Evolutionary conservation across 2,329 filamentous ascomycete genomes (phyloP), one percentile per base, ranked within the genome.

Genomic region (Cryphonectria nitschkei): DNA sequence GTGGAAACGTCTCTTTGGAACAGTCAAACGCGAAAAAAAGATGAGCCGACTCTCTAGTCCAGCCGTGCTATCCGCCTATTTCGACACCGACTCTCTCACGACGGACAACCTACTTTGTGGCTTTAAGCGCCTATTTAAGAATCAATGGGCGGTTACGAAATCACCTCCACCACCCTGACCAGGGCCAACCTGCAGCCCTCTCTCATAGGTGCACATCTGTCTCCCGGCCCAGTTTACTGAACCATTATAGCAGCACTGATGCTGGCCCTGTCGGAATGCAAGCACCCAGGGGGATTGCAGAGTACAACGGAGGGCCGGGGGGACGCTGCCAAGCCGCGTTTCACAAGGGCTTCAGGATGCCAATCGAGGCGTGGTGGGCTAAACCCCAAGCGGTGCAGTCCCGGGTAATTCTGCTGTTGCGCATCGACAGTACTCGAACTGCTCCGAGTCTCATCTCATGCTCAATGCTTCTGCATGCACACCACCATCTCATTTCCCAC

Each of bases 261-360:
- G 65, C 50, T 65, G 46, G 62, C n/a, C n/a, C 63, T 34, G 14
- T 32, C 63, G 26, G 26, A 32, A 39, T 39, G 34, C 34, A 60
- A 26, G 56, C 8, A 61, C 7, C 11, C 58, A 61, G 58, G 58
- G 34, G 32, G 11, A 22, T 22, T 5, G n/a, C 19, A 19, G 19
- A 22, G 43, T 32, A 61, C 56, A n/a, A 37, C 6, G 8, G 39
- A 34, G 39, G 39, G 39, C 39, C 39, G 32, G 34, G 52, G 39
- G 62, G 43, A 60, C 68, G 70, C 62, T 73, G 72, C 65, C 73
- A 65, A 65, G 43, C 61, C 73, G 69, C 67, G 77, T 78, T 78
- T 78, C 77, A 77, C 67, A 72, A 74, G 65, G 73, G 77, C 74
- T 76, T 78, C 77, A 77, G 75, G 73, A 66, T 73, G 64, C 72